Conservation (phyloP, 768 basidiomycete species). For the Lepiota brunneoincarnata region DNA sequence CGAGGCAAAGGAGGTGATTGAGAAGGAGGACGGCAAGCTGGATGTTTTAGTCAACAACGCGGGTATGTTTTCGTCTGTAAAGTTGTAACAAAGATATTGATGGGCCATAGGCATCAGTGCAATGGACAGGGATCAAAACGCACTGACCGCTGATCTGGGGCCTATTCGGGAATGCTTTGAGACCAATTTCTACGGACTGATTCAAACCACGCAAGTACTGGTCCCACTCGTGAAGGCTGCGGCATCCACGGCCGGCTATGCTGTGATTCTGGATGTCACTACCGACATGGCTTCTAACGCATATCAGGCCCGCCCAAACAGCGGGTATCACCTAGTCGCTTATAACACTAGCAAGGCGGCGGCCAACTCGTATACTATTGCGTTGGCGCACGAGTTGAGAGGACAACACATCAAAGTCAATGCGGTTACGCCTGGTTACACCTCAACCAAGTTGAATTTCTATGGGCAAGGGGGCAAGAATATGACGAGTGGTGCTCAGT, state of each 20-base stretch:
- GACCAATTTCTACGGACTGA: conserved; percentile 41
- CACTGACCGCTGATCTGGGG: conserved; percentile 29
- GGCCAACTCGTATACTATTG: conserved; percentile 56
- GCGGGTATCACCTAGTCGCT: conserved; percentile 32
- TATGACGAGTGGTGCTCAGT: conserved; percentile 29
- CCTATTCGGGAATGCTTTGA: conserved; percentile 35
- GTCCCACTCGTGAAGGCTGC: conserved; percentile 38
- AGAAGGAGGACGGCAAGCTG: conserved; percentile 36
- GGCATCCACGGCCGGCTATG: conserved; percentile 25
- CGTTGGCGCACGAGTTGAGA: conserved; percentile 62
- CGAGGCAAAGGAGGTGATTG: conserved; percentile 32
- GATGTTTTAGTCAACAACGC: conserved; percentile 48
- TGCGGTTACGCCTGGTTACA: conserved; percentile 59
- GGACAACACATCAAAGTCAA: conserved; percentile 55
- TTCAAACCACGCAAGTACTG: conserved; percentile 40
- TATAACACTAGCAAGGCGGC: conserved; percentile 77
- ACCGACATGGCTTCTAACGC: conserved; percentile 46
- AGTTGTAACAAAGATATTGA: not conserved
- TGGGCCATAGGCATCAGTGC: conserved; percentile 22
- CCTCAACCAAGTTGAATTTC: conserved; percentile 39
- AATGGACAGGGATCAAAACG: conserved; percentile 31
- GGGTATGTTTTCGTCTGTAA: conserved; percentile 24
- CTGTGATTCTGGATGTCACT: conserved; percentile 39
- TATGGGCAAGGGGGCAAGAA: conserved; percentile 37
- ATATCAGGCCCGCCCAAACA: conserved; percentile 28